These are phyloP conservation scores for Labyrinthula sp. DNA, from an alignment of 352 stramenopile species.

Conservation along the genomic window DNA sequence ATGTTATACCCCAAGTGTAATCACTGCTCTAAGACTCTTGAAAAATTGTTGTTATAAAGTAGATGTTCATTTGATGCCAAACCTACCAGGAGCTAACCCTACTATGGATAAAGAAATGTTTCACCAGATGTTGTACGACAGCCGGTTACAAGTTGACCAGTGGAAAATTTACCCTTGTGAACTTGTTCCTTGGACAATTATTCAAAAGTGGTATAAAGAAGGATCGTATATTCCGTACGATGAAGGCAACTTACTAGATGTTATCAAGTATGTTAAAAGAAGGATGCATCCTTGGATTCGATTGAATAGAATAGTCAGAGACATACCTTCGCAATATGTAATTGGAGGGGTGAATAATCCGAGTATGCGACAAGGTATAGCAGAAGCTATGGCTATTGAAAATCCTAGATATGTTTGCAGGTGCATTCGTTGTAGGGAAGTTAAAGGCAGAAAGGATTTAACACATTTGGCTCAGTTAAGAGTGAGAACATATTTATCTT, in stretches of 20 bases:
- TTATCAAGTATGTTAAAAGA: slow-evolving; percentile 63
- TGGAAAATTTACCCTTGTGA: slow-evolving; percentile 84
- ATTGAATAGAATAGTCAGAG: slow-evolving; percentile 68
- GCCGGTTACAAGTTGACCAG: slow-evolving; percentile 67
- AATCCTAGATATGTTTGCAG: slow-evolving; percentile 46
- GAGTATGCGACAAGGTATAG: slow-evolving; percentile 64
- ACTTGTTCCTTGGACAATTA: slow-evolving; percentile 37
- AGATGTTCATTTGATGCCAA: slow-evolving; percentile 74
- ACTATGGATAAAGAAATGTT: slow-evolving; percentile 66
- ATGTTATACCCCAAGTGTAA: slow-evolving; percentile 48
- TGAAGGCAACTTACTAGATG: slow-evolving; percentile 56
- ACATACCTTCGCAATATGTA: slow-evolving; percentile 77
- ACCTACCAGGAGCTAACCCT: slow-evolving; percentile 54
- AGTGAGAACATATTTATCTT: slow-evolving; percentile 54
- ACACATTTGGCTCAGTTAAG: slow-evolving; percentile 49
- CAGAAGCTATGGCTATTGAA: slow-evolving; percentile 49
- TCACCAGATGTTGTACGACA: slow-evolving; percentile 56
- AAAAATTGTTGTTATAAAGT: slow-evolving; percentile 73
- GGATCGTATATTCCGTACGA: slow-evolving; percentile 62
- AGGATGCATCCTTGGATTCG: slow-evolving; percentile 76
- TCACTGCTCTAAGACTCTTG: slow-evolving; percentile 49
- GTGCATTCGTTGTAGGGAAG: slow-evolving; percentile 68
- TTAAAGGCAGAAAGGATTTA: slow-evolving; percentile 62
- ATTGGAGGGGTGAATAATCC: slow-evolving; percentile 65
- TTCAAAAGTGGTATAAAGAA: slow-evolving; percentile 48